Base-by-base conservation (phyloP, 768 basidiomycete species). In the Mycena metata region DNA sequence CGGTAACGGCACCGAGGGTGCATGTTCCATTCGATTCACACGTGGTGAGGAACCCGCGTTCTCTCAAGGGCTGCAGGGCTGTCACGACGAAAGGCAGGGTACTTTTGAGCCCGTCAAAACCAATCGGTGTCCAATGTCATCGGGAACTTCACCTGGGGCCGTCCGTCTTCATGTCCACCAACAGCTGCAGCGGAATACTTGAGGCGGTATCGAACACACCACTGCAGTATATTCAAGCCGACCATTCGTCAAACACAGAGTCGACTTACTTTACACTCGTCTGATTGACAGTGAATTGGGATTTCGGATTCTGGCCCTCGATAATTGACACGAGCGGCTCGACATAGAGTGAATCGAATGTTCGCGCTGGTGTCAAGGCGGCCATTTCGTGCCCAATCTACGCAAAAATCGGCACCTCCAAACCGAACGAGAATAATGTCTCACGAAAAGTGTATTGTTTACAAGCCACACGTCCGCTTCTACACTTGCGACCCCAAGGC, bases 381-480 rank as follows among this genome's bases (percentile, higher is more conserved):
- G 79, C 82, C 41, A 60, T 61, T 64, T 86, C 84, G 64, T 87
- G 86, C 5, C 85, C 86, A 21, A 87, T 74, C 84, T 86, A 30
- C 6, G 66, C 11, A 17, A 69, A 30, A 33, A 19, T 42, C 16
- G 42, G 52, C 45, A 45, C 17, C 33, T 56, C 13, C 55, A 42
- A 42, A 42, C 62, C 51, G 21, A 47, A 33, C 24, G 36, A 17
- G 17, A 21, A 23, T 16, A 24, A 42, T 39, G 23, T 78, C 81
- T 62, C 65, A 84, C 85, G 60, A 80, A 79, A 16, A 88, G 78
- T 13, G 82, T 81, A n/a, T 79, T 81, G 60, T 83, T 78, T 23
- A 84, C 69, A 10, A 83, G 75, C 82, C 80, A 86, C 19, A 88
- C 85, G 72, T 88, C 86, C 4, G 87, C 87, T 73, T 88, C 86